phyloP scores from a whole-genome alignment of 2,329 filamentous ascomycete species.

The Colletotrichum theobromicola region DNA sequence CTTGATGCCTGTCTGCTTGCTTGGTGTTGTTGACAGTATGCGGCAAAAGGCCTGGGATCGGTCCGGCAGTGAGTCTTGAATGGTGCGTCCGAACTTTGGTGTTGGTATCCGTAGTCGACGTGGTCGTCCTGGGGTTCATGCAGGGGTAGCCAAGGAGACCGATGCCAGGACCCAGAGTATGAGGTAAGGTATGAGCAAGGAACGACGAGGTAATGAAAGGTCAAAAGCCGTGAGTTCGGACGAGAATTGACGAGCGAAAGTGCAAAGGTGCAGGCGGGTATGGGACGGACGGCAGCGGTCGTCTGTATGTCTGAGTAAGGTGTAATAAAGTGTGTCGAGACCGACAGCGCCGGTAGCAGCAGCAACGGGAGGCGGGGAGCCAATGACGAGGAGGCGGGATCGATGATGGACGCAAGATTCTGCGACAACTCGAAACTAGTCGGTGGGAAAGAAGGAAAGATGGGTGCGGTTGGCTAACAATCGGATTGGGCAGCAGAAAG shows the following conservation, averaged over 20 bases:
- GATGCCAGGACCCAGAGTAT: constrained; percentile 17
- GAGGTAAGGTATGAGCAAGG: constrained; percentile 17
- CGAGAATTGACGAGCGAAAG: constrained; percentile 4
- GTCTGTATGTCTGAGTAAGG: neutral
- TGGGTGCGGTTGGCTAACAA: neutral
- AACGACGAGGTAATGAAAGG: neutral
- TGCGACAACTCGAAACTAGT: neutral
- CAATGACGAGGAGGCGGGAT: constrained; percentile 2
- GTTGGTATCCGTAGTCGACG: neutral
- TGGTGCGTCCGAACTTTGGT: neutral
- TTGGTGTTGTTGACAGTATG: neutral
- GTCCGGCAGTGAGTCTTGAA: neutral
- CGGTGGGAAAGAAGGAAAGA: constrained; percentile 3
- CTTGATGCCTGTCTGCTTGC: constrained; percentile 1
- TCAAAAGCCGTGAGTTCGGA: constrained; percentile 9
- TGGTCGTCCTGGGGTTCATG: constrained; percentile 7
- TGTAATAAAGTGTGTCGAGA: neutral
- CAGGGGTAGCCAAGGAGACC: constrained; percentile 16
- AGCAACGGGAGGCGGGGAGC: neutral
- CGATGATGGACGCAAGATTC: neutral
- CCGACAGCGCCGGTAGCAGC: neutral
- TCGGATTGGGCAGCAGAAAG: neutral
- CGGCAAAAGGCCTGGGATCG: neutral
- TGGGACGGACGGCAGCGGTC: neutral
- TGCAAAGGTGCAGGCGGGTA: neutral